Conservation (phyloP, 495 filamentous ascomycete genomes). For the Penicillium alfredii region DNA sequence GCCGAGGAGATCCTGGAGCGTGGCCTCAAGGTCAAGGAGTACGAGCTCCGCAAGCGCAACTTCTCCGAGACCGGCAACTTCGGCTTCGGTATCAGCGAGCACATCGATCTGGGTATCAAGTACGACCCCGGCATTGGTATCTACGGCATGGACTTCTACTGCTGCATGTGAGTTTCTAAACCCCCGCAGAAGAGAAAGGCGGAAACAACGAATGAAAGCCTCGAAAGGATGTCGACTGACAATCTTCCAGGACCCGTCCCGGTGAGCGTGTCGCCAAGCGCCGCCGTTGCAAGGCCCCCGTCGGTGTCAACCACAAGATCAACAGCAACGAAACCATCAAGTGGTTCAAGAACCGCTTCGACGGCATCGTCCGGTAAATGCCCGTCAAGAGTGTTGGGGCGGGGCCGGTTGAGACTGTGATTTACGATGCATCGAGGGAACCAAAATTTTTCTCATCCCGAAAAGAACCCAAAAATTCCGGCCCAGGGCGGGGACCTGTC, state of each 20-base stretch:
- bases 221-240: constrained; percentile 17
- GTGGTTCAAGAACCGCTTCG: constrained; percentile 99
- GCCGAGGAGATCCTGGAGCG: constrained; percentile 99
- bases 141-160: constrained; percentile 99
- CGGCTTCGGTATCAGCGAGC: constrained; percentile 99
- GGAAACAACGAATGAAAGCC: no score
- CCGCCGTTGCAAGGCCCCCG: constrained; percentile 75
- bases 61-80: constrained; percentile 99
- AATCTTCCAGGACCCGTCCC: constrained; percentile 66
- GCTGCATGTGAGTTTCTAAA: constrained; percentile 86
- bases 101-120: constrained; percentile 99
- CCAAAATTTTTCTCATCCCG: constrained; percentile 22
- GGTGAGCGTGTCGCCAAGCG: constrained; percentile 97
- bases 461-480: constrained; percentile 26
- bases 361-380: constrained; percentile 89
- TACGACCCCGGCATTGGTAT: constrained; percentile 99
- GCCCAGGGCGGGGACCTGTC: constrained; percentile 14
- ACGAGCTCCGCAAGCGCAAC: constrained; percentile 97
- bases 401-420: constrained; percentile 26
- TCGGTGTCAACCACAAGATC: constrained; percentile 89
- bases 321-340: constrained; percentile 88
- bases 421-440: constrained; percentile 41
- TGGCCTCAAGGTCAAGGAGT: constrained; percentile 99
- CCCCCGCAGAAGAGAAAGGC: no score
- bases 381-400: constrained; percentile 12